Evolutionary conservation across 768 basidiomycete genomes (phyloP).

Genomic region (Mycena chlorophos): DNA sequence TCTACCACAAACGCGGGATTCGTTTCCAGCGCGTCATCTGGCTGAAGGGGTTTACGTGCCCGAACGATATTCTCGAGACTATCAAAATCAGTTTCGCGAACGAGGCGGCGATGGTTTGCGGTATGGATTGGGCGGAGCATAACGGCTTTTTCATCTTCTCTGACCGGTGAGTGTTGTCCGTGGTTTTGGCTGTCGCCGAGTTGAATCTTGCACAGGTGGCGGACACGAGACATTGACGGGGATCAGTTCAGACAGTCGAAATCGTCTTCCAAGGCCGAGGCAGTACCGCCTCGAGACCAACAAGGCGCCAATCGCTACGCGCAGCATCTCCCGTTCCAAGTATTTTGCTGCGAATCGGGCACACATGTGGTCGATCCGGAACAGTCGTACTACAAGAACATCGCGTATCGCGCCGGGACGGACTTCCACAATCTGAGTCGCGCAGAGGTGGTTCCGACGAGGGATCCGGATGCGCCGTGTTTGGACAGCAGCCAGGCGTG

Average conservation of each 20-base stretch:
- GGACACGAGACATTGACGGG: constrained; percentile 96
- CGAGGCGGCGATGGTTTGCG: constrained; percentile 96
- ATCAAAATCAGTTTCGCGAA: constrained; percentile 88
- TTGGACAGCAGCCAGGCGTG: constrained; percentile 96
- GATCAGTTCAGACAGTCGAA: constrained; percentile 98
- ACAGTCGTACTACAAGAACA: constrained; percentile 92
- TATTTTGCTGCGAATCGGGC: constrained; percentile 98
- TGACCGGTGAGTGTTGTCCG: constrained; percentile 66
- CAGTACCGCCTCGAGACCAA: constrained; percentile 89
- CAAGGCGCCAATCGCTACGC: constrained; percentile 80
- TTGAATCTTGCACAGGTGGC: constrained; percentile 61
- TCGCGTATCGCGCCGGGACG: constrained; percentile 78
- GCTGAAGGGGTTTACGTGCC: constrained; percentile 99
- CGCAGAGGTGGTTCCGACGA: constrained; percentile 51
- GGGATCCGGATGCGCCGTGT: constrained; percentile 81
- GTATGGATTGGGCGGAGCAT: constrained; percentile 99
- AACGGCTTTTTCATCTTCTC: constrained; percentile 98
- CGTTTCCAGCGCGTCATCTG: constrained; percentile 90
- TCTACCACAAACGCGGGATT: constrained; percentile 73
- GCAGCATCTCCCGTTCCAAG: constrained; percentile 95
- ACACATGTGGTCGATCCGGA: constrained; percentile 95
- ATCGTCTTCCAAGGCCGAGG: constrained; percentile 86
- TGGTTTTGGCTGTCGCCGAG: background rate
- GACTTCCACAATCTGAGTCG: constrained; percentile 80
- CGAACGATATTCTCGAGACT: constrained; percentile 95